Base-by-base conservation (phyloP, 2,329 filamentous ascomycete species). In the Cytospora piceicola region DNA sequence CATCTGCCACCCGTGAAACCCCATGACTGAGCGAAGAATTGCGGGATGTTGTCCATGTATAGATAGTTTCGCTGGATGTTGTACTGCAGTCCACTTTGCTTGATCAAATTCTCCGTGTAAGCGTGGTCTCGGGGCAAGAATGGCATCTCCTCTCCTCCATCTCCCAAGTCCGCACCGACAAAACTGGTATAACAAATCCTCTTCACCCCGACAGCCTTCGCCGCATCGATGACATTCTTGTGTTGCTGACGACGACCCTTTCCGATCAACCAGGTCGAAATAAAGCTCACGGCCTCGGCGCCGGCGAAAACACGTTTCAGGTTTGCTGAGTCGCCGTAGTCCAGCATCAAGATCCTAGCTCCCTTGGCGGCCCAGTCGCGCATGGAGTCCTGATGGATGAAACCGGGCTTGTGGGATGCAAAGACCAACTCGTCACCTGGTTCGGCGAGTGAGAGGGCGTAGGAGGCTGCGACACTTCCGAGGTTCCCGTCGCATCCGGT, bases 21-120 rank as follows among this genome's bases (percentile, higher is more conserved):
- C 69, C 67, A 71, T n/a, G 55, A 51, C 8, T 61, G 64, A 15
- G 67, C 61, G 46, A 69, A 67, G n/a, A 70, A 53, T 53, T 66
- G 65, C 11, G 63, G 66, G 24, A 66, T 66, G 62, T 70, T 71
- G 57, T 71, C 70, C 30, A 58, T 54, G 56, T 71, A 70, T 42
- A 71, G 67, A 60, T 70, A 70, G 57, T 70, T 70, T 46, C 70
- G 65, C 63, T 71, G 69, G 32, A 71, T 68, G 56, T 69, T 69
- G 58, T 68, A 71, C 56, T 54, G 30, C 17, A 71, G 66, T 15
- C 69, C 69, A 24, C 66, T 69, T 17, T 42, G 61, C 30, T 52
- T 64, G 57, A 71, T 67, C 20, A 69, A 42, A 15, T 52, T 39
- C 65, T 71, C 70, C 32, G 70, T 69, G 66, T 63, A 67, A 36